phyloP scores from a whole-genome alignment of 2,329 filamentous ascomycete genomes.

The Pseudogymnoascus sp. region DNA sequence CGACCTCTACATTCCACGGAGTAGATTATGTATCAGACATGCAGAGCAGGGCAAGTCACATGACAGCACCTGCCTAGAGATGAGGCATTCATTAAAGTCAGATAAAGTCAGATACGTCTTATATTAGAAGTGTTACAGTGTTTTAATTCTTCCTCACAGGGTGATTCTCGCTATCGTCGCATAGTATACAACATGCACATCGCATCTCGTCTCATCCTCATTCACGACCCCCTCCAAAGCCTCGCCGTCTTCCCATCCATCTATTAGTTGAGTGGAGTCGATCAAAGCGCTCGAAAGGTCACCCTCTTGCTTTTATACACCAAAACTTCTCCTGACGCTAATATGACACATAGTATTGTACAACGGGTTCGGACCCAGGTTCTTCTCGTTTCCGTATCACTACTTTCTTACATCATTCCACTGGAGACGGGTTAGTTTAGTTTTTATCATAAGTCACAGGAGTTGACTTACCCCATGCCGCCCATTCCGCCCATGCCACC shows the following conservation, averaged over 20 bases:
- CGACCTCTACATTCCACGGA: not conserved
- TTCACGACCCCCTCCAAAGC: not conserved
- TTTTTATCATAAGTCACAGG: not conserved
- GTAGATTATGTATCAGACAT: not conserved
- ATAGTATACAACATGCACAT: constrained; percentile 6
- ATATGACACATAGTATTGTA: constrained; percentile 11
- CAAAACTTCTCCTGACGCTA: constrained; percentile 5
- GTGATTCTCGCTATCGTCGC: not conserved
- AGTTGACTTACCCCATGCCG: constrained; percentile 49
- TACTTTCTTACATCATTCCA: constrained; percentile 30
- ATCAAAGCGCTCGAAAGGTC: not conserved
- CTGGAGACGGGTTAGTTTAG: constrained; percentile 15
- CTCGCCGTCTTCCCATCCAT: constrained; percentile 5
- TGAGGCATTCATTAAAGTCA: not conserved
- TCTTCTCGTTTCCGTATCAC: not conserved
- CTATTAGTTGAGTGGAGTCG: constrained; percentile 8
- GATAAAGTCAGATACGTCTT: not conserved
- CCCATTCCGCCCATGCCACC: constrained; percentile 53
- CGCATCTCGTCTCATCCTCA: not conserved
- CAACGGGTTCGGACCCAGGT: constrained; percentile 3
- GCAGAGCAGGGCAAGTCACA: not conserved
- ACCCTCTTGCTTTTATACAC: constrained; percentile 5
- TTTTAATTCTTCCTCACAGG: constrained; percentile 7
- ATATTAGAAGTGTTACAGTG: constrained; percentile 3
- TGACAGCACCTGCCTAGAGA: not conserved